A percentile compares a stretch with the other conserved stretches of the same genome.
phyloP scores from a whole-genome alignment of 352 stramenopile species.

The Phytopythium chamaehyphon region DNA sequence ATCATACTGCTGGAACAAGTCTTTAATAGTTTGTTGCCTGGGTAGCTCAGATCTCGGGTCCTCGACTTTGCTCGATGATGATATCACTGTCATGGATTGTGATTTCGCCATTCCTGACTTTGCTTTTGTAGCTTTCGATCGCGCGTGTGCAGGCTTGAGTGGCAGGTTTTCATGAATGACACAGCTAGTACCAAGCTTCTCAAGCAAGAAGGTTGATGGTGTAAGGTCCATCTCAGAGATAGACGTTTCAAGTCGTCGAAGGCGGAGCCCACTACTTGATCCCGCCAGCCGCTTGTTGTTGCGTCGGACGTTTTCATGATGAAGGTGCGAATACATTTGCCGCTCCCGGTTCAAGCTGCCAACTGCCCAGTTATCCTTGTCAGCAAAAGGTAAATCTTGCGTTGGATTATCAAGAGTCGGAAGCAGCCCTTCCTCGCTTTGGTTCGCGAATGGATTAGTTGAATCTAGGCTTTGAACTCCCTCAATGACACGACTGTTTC shows the following conservation, averaged over 20 bases:
- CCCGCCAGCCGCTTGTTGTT: conserved; percentile 38
- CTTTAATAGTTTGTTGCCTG: conserved; percentile 22
- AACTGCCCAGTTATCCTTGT: conserved; percentile 82
- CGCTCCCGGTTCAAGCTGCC: conserved; percentile 67
- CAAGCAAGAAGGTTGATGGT: conserved; percentile 62
- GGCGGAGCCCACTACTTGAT: conserved; percentile 26
- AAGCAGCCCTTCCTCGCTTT: conserved; percentile 18
- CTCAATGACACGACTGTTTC: conserved; percentile 5
- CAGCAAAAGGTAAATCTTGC: conserved; percentile 50
- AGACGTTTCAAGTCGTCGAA: conserved; percentile 26
- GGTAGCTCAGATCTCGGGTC: background rate
- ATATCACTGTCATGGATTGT: conserved; percentile 19
- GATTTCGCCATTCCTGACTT: conserved; percentile 11
- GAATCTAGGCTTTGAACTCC: background rate
- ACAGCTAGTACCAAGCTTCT: conserved; percentile 56
- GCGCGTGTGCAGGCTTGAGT: conserved; percentile 2
- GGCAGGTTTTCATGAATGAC: conserved; percentile 40
- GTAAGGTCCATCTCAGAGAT: conserved; percentile 42
- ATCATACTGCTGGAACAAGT: conserved; percentile 47
- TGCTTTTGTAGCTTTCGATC: conserved; percentile 19
- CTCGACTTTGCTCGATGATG: background rate
- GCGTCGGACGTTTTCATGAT: conserved; percentile 60
- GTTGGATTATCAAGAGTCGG: conserved; percentile 35
- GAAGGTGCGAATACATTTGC: conserved; percentile 74
- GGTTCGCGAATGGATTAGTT: conserved; percentile 1